Evolutionary conservation across 768 basidiomycete species (phyloP), one percentile per base, ranked within the genome.

Genomic region (Mycena indigotica): DNA sequence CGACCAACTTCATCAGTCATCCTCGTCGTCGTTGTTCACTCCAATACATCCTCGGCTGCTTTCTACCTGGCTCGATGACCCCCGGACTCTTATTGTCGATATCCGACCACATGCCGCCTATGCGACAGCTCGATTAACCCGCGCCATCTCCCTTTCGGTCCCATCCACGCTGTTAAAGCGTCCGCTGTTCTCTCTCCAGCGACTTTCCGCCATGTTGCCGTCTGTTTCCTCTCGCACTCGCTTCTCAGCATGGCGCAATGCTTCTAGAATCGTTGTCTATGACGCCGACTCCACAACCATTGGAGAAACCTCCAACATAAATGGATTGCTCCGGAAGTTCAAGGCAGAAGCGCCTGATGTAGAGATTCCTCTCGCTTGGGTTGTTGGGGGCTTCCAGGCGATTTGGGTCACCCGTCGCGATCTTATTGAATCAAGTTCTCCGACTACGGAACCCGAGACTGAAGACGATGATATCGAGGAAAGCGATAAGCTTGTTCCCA

Each of bases 101-200:
- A 87, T 98, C 53, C 85, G 95, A 0, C 87, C 93, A 12, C 90
- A 91, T 72, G 87, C 88, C 17, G 84, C 88, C 5, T 88, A 84
- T 70, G 73, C 84, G 5, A 67, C 80, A 8, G 85, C 86, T 23
- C 87, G 93, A 50, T 64, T 97, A 28, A 80, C 81, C 38, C 66
- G 73, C 48, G 87, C 94, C 6, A 76, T 97, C 52, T 93, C 93
- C 48, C 83, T 98, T 60, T 91, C 91, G 46, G 91, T 97, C 4
- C 95, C 96, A 1, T 94, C 95, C 2, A 98, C 95, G 0, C 87
- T 98, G 21, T 87, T 98, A 69, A 94, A 93, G 61, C 87, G 95
- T 0, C 94, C 94, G 1, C 79, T 87, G 3, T 96, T 94, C 75
- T 87, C 91, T 25, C 80, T 96, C 8, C 78, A 84, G 39, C 86